Evolutionary conservation across 345 rosid genomes (phyloP), one percentile per base, ranked within the genome.

Genomic region (Gossypium arboreum): DNA sequence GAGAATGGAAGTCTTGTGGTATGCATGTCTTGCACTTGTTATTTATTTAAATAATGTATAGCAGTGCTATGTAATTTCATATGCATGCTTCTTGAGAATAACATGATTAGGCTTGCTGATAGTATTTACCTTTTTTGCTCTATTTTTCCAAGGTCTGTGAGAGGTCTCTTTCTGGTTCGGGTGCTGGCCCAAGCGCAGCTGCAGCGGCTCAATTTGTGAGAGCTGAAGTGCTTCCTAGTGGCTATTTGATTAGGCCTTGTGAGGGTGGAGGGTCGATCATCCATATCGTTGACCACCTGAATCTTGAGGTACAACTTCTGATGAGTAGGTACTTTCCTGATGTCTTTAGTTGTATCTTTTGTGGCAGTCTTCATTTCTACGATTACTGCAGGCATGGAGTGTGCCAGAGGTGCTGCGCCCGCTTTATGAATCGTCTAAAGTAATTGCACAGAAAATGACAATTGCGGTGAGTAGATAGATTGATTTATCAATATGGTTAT

Each of bases 1-100:
- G 99, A 93, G 78, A 93, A 96, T 70, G 99, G 99, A 83, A 96
- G 98, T 87, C 89, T 93, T 59, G 99, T 93, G 97, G 99, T 96
- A 92, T 76, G 87, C 57, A 52, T 68, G 57, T 60, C 45, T 12
- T 67, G 34, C 70, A 61, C 34, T 34, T 7, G 3, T 4, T 41
- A 51, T 27, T 68, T 17, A 51, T 69, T 69, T 58, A 16, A 51
- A 27, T 9, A 69, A 27, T 27, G 45, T 50, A 58, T 22, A 58
- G 29, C 62, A 57, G 25, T 22, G 12, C 61, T 68, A 16, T 50
- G 51, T 48, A 47, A 7, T 11, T 27, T 60, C 10, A 17, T 41
- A 63, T 55, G 20, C 48, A 17, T 39, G 24, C 48, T 39, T 47
- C 51, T 47, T 43, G 3, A 25, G 15, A 16, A 13, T 52, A 15